Base-by-base conservation (phyloP, 2,329 filamentous ascomycete genomes). In the Sarocladium strictum region DNA sequence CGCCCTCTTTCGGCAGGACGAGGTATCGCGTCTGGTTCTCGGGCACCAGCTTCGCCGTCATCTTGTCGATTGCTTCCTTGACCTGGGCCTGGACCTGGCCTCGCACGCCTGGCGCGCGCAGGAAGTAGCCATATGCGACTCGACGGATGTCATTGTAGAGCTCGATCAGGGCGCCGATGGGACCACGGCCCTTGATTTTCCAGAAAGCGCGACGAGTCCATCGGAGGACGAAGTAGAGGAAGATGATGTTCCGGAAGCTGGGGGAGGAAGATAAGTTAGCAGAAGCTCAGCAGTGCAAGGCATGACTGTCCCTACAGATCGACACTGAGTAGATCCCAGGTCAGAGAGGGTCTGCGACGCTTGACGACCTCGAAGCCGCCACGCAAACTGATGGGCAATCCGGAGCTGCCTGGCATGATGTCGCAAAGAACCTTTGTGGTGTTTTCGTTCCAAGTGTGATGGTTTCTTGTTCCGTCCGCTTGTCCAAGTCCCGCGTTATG, bases 161-260 rank as follows among this genome's bases (percentile, higher is more conserved):
- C 70, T 93, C 85, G 64, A 83, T 76, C 57, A 90, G 65, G 56
- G 89, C 89, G 59, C 93, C 93, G 66, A 96, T 72, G 63, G 94
- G 70, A 60, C 94, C 94, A 67, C 94, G 90, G 61, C 94, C 94
- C 65, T 89, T 90, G 61, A 97, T 79, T 66, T 94, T 89, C 74
- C 90, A 87, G 68, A 90, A 87, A 26, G 83, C 80, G 65, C 87
- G 89, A 60, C 90, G 89, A 29, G 87, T 82, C 78, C 91, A 88
- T 67, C 92, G 87, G 49, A 96, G 76, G 57, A 97, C 69, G 73
- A 97, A 97, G 62, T 96, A 81, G 66, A 92, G 78, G 70, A 97
- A 96, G 63, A 97, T 76, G 57, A 97, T 76, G 68, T 97, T 96
- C 54, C 90, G 89, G 58, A 96, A 66, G 57, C 90, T 93, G 59